Evolutionary conservation across 352 stramenopile genomes (phyloP), one percentile per base, ranked within the genome.

Genomic region (Phytophthora megakarya): DNA sequence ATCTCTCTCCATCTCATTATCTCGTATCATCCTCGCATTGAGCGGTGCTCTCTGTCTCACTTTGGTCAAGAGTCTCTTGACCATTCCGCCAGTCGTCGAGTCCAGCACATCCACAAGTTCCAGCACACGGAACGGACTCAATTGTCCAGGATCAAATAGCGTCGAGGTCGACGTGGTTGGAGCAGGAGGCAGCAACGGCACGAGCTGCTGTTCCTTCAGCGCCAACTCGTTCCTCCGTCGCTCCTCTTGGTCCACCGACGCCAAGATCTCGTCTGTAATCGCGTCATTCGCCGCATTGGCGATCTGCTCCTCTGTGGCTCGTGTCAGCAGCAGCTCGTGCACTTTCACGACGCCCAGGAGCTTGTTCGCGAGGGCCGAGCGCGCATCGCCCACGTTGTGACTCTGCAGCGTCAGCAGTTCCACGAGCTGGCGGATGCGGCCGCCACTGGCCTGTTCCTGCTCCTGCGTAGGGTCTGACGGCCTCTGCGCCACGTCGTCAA

Each of bases 51-150:
- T 76, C 7, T 59, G 66, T 8, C 81, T 72, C 28, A 94, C 79
- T 26, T 92, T 92, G 15, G 70, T 85, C 25, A 94, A 67, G 21
- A 94, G 80, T 5, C 73, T 70, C 65, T 90, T 88, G 28, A 92
- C 85, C 75, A 91, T 84, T 13, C 81, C 85, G 5, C 83, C 83
- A 0, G 85, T 92, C 8, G 78, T 89, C 23, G 83, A 83, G 56
- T 94, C 85, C 35, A 93, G 69, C 43, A 92, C 76, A 55, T 92
- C 83, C 23, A 92, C 75, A 3, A 94, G 72, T 48, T 92, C 83
- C 10, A 92, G 62, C 48, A 92, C 80, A n/a, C 78, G 73, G 58
- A 89, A 90, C 18, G 76, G 71, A 40, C 66, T 80, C 58, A 82
- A 75, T 19, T 76, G 70, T 8, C 61, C 72, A 3, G 62, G 51